Conservation (phyloP, 306 rosid genomes). For the Medicago lupulina region DNA sequence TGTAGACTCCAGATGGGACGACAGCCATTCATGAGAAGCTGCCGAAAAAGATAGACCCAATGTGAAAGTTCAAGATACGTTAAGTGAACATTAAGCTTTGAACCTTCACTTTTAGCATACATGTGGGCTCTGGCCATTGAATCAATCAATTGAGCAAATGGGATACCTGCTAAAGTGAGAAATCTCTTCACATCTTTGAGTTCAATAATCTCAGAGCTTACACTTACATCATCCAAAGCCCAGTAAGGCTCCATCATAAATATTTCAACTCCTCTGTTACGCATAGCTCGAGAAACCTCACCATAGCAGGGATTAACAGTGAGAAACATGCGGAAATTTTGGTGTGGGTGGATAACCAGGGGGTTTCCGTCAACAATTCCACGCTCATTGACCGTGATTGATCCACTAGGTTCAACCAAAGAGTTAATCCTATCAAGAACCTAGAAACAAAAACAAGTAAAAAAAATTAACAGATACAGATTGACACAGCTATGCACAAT, state of each 20-base stretch:
- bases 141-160: conserved; percentile 62
- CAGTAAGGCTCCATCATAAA: conserved; percentile 83
- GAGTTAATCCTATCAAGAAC: conserved; percentile 98
- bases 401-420: conserved; percentile 85
- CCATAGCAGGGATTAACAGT: conserved; percentile 85
- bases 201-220: conserved; percentile 49
- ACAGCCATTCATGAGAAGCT: conserved; percentile 73
- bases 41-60: conserved; percentile 86
- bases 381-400: conserved; percentile 85
- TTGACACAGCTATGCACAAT: not conserved
- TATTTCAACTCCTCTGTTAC: conserved; percentile 96
- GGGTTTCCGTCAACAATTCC: conserved; percentile 88
- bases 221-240: conserved; percentile 57
- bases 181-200: conserved; percentile 70
- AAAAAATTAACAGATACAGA: conserved; percentile 1
- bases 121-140: conserved; percentile 80
- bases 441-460: conserved; percentile 47
- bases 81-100: conserved; percentile 51
- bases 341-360: conserved; percentile 76
- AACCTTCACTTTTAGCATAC: conserved; percentile 74
- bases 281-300: conserved; percentile 96
- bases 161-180: conserved; percentile 71
- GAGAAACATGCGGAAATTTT: conserved; percentile 88
- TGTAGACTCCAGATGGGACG: conserved; percentile 81
- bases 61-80: conserved; percentile 84